Conservation (phyloP, 208 protist species). For the Herpetomonas tarakana region DNA sequence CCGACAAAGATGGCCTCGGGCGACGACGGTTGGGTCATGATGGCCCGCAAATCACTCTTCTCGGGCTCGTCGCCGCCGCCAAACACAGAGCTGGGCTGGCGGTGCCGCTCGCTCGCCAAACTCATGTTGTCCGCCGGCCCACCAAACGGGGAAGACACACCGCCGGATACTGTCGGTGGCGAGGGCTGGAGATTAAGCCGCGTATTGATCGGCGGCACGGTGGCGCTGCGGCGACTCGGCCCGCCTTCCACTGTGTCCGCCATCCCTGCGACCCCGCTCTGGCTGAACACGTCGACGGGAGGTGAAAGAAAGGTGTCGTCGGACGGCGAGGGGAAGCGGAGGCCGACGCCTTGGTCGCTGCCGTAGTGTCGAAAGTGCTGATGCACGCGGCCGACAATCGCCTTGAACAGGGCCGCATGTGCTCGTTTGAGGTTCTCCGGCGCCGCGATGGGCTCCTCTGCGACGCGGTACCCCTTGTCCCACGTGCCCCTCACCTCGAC, state of each 20-base stretch:
- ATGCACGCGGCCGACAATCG: constrained; percentile 34
- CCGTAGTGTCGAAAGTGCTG: constrained; percentile 20
- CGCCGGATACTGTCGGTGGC: too few relatives aligned
- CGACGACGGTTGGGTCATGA: constrained; percentile 8
- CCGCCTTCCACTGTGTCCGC: background rate
- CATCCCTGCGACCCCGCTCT: background rate
- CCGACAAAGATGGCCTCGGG: constrained; percentile 43
- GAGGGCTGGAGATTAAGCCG: background rate
- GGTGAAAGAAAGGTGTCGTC: constrained; percentile 5
- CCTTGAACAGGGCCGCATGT: constrained; percentile 35
- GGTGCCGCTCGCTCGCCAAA: background rate
- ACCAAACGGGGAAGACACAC: background rate
- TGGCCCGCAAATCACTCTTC: background rate
- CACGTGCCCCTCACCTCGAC: constrained; percentile 36
- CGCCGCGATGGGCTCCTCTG: constrained; percentile 13
- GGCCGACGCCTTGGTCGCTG: background rate
- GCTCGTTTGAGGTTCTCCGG: constrained; percentile 27
- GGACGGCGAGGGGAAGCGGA: background rate
- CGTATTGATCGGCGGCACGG: background rate
- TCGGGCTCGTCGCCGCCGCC: background rate
- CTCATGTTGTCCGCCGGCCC: background rate
- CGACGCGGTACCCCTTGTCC: constrained; percentile 27
- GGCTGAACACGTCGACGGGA: constrained; percentile 14
- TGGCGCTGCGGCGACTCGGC: background rate
- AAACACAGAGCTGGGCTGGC: background rate